Base-by-base conservation (phyloP, 768 basidiomycete species). In the Pulveroboletus frians region DNA sequence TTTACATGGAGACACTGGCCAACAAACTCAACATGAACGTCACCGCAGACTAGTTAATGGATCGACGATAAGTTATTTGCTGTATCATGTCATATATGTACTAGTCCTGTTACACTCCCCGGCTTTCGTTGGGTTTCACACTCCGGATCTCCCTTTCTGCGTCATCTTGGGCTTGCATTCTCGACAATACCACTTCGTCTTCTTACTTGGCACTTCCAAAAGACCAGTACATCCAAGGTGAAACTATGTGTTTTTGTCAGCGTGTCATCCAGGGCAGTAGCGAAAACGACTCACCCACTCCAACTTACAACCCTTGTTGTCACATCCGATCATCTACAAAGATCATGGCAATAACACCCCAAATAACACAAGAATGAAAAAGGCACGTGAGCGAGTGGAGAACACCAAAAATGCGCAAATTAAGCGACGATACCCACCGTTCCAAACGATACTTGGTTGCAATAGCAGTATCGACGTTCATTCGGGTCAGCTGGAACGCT, bases 1-100 rank as follows among this genome's bases (percentile, higher is more conserved):
- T 89, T 2, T 92, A 88, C 59, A 90, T 91, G 88, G 88, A 89
- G 65, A 89, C 84, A 0, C 71, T 91, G 23, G 85, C 88, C 4
- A 87, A 87, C 66, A 87, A 88, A 57, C 73, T 92, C 38, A 87
- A 85, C 45, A 75, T 88, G 76, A 71, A 63, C 44, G 74, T 74
- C 34, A 50, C 56, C 29, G 60, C 65, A 3, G 64, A 61, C 17
- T 64, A 60, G 44, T 13, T 21, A 6, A 23, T 27, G 21, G 7
- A 37, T 38, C 17, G 17, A 23, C 10, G 46, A 35, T 51, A 50
- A 64, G 32, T 61, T 52, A 58, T 61, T 46, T 31, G 18, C 35
- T 47, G 34, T 51, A 61, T 55, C 42, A 61, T 55, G 53, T 43
- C 46, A 38, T 26, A 38, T 26, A 40, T 52, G 59, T 52, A 51